These are phyloP conservation scores for Russula compacta DNA, from an alignment of 768 basidiomycete species.

Conservation along the genomic window DNA sequence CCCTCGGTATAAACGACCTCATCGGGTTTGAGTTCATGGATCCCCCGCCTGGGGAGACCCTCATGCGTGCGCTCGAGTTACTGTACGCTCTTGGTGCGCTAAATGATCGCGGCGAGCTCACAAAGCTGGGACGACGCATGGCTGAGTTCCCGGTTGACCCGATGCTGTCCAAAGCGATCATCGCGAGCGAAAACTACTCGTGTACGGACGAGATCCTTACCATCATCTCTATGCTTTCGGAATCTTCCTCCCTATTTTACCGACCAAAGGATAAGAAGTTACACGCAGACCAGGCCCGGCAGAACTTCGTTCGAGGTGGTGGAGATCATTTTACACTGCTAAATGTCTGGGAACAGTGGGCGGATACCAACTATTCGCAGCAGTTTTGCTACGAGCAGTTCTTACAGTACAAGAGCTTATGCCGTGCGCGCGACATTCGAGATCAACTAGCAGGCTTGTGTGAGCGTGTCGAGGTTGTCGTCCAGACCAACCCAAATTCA, in stretches of 20 bases:
- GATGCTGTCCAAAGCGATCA: conserved; percentile 93
- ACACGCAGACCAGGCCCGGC: conserved; percentile 94
- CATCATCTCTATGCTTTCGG: conserved; percentile 94
- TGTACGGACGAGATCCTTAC: conserved; percentile 98
- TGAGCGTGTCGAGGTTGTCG: conserved; percentile 92
- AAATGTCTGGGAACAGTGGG: conserved; percentile 99
- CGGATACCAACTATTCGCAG: conserved; percentile 93
- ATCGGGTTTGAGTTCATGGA: conserved; percentile 99
- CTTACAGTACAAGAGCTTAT: conserved; percentile 89
- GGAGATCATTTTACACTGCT: conserved; percentile 97
- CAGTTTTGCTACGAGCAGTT: conserved; percentile 96
- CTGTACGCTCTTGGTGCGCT: conserved; percentile 93
- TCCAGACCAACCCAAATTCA: conserved; percentile 80
- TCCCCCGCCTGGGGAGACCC: conserved; percentile 94
- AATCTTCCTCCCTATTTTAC: conserved; percentile 91
- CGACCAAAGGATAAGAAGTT: conserved; percentile 97
- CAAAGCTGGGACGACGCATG: conserved; percentile 95
- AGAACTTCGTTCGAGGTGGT: conserved; percentile 91
- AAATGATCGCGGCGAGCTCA: conserved; percentile 93
- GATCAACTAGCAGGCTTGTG: conserved; percentile 92
- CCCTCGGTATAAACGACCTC: conserved; percentile 95
- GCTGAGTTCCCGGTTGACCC: conserved; percentile 99
- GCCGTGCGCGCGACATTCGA: conserved; percentile 90
- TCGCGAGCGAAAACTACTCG: conserved; percentile 86
- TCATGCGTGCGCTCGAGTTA: conserved; percentile 89